Evolutionary conservation across 768 basidiomycete genomes (phyloP).

Genomic region (Fomitopsis serialis): DNA sequence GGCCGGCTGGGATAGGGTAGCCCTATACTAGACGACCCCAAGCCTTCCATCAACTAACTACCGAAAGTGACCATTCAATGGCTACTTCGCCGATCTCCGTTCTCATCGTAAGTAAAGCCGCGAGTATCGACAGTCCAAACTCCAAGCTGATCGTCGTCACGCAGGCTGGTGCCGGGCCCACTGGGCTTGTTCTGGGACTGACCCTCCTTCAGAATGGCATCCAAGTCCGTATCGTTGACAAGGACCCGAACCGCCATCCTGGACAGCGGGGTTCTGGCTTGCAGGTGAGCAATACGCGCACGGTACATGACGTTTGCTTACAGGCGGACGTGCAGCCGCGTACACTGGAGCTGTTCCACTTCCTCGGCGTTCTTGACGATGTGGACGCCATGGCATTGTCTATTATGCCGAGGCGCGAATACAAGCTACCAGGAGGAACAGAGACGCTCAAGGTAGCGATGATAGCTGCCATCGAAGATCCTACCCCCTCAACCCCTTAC

Average conservation of each 20-base stretch:
- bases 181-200: background rate
- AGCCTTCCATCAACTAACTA: no score
- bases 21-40: no score
- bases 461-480: background rate
- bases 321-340: conserved; percentile 7
- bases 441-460: conserved; percentile 2
- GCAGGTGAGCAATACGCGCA: background rate
- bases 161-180: background rate
- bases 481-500: conserved; percentile 12
- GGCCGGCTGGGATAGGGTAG: no score
- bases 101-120: no score
- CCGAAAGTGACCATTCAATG: no score
- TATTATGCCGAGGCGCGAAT: conserved; percentile 2
- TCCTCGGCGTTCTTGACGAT: conserved; percentile 15
- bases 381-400: background rate
- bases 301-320: background rate
- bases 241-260: background rate
- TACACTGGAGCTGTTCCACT: conserved; percentile 12
- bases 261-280: background rate
- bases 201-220: background rate
- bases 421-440: conserved; percentile 13
- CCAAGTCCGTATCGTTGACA: background rate
- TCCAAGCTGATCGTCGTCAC: background rate
- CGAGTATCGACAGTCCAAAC: background rate
- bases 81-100: no score